Conservation (phyloP, 495 filamentous ascomycete genomes). For the Podospora pseudocomata region DNA sequence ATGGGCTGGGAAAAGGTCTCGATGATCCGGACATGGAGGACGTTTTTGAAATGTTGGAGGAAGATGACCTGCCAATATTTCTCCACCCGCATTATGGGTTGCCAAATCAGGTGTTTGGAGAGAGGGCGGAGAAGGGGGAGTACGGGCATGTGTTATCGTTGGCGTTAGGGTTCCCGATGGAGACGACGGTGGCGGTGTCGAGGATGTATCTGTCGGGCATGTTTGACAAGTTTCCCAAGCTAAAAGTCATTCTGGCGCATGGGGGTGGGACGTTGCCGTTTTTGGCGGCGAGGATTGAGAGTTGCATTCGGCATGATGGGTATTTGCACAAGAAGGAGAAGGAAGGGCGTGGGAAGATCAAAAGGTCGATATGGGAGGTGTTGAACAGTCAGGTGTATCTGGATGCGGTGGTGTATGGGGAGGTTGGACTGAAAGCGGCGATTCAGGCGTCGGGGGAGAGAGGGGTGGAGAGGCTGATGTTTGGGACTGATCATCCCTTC, state of each 20-base stretch:
- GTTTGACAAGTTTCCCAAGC: constrained; percentile 69
- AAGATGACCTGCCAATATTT: constrained; percentile 64
- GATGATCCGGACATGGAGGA: constrained; percentile 72
- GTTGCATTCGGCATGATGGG: constrained; percentile 79
- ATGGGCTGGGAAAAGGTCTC: constrained; percentile 73
- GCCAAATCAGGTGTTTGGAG: constrained; percentile 72
- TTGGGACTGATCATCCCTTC: constrained; percentile 94
- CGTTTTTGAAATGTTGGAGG: constrained; percentile 66
- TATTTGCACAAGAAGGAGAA: constrained; percentile 55
- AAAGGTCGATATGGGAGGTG: constrained; percentile 71
- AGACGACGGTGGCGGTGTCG: constrained; percentile 88
- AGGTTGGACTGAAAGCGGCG: constrained; percentile 71
- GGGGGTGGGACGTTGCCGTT: constrained; percentile 87
- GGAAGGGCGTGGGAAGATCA: constrained; percentile 31
- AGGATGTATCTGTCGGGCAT: constrained; percentile 82
- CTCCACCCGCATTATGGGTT: constrained; percentile 94
- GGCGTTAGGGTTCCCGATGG: constrained; percentile 84
- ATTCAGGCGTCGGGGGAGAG: constrained; percentile 59
- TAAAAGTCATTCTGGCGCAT: constrained; percentile 80
- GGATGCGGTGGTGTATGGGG: constrained; percentile 81
- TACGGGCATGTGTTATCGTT: constrained; percentile 90
- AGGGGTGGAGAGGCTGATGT: constrained; percentile 66
- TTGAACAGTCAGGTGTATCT: constrained; percentile 83
- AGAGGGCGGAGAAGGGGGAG: constrained; percentile 47
- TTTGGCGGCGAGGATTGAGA: constrained; percentile 83